Percentiles rank a stretch among this genome's conserved stretches.
Conservation (phyloP, 2,329 filamentous ascomycete species). For the Calonectria pteridis region DNA sequence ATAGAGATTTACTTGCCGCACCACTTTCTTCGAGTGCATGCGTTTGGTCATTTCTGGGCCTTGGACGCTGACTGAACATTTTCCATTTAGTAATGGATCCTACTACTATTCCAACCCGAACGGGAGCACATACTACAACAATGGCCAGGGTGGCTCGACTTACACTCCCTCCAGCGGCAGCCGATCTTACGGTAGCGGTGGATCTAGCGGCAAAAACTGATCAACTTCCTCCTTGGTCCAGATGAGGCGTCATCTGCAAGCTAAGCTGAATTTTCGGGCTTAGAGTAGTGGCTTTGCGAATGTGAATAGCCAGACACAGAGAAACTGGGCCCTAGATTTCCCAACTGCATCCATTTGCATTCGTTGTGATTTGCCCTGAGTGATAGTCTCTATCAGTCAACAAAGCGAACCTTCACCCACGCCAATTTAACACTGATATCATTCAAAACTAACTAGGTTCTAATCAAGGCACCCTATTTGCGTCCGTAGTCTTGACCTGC, state of each 20-base stretch:
- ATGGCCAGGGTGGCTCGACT: conserved; percentile 66
- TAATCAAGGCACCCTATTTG: not conserved
- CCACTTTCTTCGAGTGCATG: not conserved
- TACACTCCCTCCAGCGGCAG: conserved; percentile 70
- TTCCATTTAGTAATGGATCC: conserved; percentile 65
- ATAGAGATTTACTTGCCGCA: not conserved
- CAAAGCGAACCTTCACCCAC: not conserved
- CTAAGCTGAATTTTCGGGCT: not conserved
- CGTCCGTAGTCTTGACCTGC: not conserved
- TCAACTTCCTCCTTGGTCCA: not conserved
- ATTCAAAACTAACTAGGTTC: not conserved
- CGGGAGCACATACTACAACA: conserved; percentile 77
- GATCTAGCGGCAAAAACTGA: conserved; percentile 30
- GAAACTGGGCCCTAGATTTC: not conserved
- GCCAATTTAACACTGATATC: not conserved
- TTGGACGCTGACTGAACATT: not conserved
- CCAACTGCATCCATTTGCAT: too few relatives aligned
- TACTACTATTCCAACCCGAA: conserved; percentile 82
- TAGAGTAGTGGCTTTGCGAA: not conserved
- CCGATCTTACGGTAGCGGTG: conserved; percentile 13
- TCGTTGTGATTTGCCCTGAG: not conserved
- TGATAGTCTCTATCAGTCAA: not conserved
- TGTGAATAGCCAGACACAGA: not conserved
- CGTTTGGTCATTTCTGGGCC: not conserved
- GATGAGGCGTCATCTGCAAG: not conserved